Conservation (phyloP, 306 rosid genomes). For the Begonia masoniana region DNA sequence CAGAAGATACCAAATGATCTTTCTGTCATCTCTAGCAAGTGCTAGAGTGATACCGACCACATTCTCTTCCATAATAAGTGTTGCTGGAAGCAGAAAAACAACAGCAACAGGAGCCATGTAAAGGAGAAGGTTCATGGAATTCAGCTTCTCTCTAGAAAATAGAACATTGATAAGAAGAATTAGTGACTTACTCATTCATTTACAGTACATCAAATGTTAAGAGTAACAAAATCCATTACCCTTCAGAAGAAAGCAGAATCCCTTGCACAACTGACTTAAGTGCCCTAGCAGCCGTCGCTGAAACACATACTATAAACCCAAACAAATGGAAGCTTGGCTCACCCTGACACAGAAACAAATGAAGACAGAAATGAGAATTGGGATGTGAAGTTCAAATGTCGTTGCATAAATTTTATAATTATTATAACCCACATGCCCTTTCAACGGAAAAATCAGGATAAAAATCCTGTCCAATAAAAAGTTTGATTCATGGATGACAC, state of each 20-base stretch:
- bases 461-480: no score
- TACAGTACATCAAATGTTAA: no score
- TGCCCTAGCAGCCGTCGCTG: slow-evolving; percentile 98
- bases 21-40: slow-evolving; percentile 87
- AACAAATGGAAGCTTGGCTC: slow-evolving; percentile 99
- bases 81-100: slow-evolving; percentile 95
- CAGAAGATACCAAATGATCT: slow-evolving; percentile 93
- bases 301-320: slow-evolving; percentile 81
- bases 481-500: no score
- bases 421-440: no score
- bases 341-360: slow-evolving; percentile 31
- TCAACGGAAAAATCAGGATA: no score
- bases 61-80: slow-evolving; percentile 91
- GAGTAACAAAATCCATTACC: slow-evolving; percentile 30
- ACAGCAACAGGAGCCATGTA: slow-evolving; percentile 99
- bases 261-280: slow-evolving; percentile 93
- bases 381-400: no score
- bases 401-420: no score
- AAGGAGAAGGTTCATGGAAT: slow-evolving; percentile 96
- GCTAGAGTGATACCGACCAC: slow-evolving; percentile 95
- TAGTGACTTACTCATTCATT: no score
- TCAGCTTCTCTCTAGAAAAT: slow-evolving; percentile 76
- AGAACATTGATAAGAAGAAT: no score
- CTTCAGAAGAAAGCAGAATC: slow-evolving; percentile 93
- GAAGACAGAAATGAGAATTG: no score